Base-by-base conservation (phyloP, 805 yeast species). In the Lipomyces chichibuensis region DNA sequence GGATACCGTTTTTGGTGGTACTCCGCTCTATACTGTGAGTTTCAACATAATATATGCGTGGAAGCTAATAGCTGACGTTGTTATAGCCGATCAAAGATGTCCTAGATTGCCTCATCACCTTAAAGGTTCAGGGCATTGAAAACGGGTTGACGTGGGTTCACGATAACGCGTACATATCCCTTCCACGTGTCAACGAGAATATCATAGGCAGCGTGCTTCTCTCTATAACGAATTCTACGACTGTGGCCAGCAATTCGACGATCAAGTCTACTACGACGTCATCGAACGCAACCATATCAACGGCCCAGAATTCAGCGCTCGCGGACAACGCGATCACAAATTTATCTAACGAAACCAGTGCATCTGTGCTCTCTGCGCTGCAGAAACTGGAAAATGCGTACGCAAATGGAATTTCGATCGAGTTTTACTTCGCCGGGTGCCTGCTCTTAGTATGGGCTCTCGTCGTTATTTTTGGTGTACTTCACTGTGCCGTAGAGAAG, bases 141-240 rank as follows among this genome's bases (percentile, higher is more conserved):
- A 75, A 84, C 37, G 98, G 96, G 0, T 77, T 93, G 63, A 84
- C 87, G 1, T 95, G 98, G 98, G 79, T 92, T 1, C 81, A 88
- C 71, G 80, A 88, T 46, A 81, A 90, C 69, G 81, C 92, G 2
- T 81, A 85, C 17, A 77, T 92, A 1, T 70, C 79, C 0, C 74
- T 91, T 0, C 96, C 96, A 0, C 72, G 80, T 54, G 76, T 88
- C 17, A 80, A 80, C 58, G 76, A 75, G 11, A 67, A 75, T 9
- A 23, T 65, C 23, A 54, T 67, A 7, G 27, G 55, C 46, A 33
- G 33, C 5, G 39, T 33, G 20, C 25, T 66, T 13, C 13, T 57
- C 13, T 25, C 4, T 5, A 51, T 37, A 9, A 23, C 51, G 46
- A 60, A 61, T 33, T 33, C 23, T 20, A 60, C 57, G 32, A 2